Base-by-base conservation (phyloP, 2,329 filamentous ascomycete genomes). In the Colletotrichum tropicicola region DNA sequence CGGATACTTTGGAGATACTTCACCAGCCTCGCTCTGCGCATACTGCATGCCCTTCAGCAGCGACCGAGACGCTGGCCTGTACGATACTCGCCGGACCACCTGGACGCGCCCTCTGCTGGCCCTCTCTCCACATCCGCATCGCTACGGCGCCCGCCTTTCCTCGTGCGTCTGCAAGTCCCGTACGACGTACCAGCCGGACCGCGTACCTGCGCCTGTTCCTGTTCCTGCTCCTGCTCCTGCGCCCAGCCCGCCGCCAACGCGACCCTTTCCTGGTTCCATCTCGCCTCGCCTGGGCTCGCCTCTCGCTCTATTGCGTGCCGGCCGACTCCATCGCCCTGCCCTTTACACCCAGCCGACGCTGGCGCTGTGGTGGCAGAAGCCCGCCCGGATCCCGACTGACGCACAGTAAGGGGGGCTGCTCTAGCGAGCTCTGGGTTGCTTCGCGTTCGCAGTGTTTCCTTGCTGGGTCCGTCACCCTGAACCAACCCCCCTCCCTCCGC, bases 371-470 rank as follows among this genome's bases (percentile, higher is more conserved):
- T n/a, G n/a, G n/a, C n/a, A n/a, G n/a, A n/a, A n/a, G n/a, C n/a
- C n/a, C 51, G 35, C 35, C 51, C n/a, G 53, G 15, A 28, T 30
- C 45, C 28, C 53, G 17, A 63, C 32, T 23, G 47, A 32, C 47
- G 47, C 59, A 51, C 54, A 17, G 47, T 23, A 53, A 59, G 47
- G 55, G 47, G 35, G 55, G n/a, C n/a, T n/a, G n/a, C n/a, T n/a
- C n/a, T n/a, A n/a, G n/a, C n/a, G n/a, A n/a, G n/a, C n/a, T n/a
- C n/a, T n/a, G n/a, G n/a, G n/a, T n/a, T n/a, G n/a, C n/a, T n/a
- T n/a, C n/a, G n/a, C n/a, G 30, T 35, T 53, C 41, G 55, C 55
- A 59, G 41, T 59, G 39, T 47, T 55, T 59, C 45, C 37, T 61
- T n/a, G 44, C 51, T 62, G 53, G 44, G 52, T 51, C 52, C 30